Evolutionary conservation across 345 rosid genomes (phyloP), one percentile per base, ranked within the genome.

Genomic region (Cardamine occulta): DNA sequence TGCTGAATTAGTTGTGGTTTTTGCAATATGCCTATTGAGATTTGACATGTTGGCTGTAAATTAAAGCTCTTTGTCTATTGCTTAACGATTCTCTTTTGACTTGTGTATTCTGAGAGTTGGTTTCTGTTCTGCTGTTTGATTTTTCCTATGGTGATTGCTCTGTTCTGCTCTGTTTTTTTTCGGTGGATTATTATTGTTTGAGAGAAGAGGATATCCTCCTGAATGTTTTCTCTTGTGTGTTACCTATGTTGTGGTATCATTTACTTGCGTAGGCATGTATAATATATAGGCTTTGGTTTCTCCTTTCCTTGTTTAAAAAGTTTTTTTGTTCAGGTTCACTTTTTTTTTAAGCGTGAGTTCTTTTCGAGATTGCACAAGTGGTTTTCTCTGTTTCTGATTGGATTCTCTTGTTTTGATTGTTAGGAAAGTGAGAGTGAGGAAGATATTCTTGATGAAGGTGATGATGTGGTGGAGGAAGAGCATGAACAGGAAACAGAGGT

Each of bases 371-470:
- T 48, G 2, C 24, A 39, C 56, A 14, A 63, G n/a, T 76, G 52
- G 14, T 48, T 62, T 28, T 17, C 31, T 18, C 11, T 34, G 63
- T 35, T 60, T 45, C 44, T 15, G 58, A 67, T 79, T 23, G 6
- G 19, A 54, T 62, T 44, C 1, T 78, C 40, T 59, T 11, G 37
- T 1, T 64, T 49, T 78, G 74, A 32, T 63, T 67, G 67, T 75
- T 86, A 93, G 98, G 96, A 93, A 57, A 85, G 87, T 75, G 98
- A 88, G 70, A 93, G 94, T 59, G 98, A 93, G 68, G 98, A 93
- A 61, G 96, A 90, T 26, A 74, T 83, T 74, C 83, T 88, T 53
- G 89, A 86, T 47, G 97, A 88, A 72, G 91, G 90, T 66, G 92
- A 89, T 85, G 96, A 88, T 59, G 96, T 90, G 19, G 78, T 84